Conservation (phyloP, 495 filamentous ascomycete species). For the Lindgomyces ingoldianus region DNA sequence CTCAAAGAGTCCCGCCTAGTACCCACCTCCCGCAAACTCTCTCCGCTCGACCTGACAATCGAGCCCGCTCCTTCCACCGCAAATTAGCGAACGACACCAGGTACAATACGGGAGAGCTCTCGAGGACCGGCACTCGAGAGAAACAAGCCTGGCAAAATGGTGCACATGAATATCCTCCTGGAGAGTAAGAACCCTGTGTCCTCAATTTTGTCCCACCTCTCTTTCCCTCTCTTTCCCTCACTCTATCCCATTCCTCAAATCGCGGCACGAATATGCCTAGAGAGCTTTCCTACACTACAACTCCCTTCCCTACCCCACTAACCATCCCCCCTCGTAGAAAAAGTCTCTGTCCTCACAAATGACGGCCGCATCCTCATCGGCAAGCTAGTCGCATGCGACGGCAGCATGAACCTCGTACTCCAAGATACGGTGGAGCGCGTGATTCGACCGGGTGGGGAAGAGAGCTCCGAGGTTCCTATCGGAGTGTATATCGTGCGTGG, state of each 20-base stretch:
- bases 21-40: too few species aligned
- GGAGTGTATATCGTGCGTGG: conserved; percentile 91
- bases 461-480: conserved; percentile 76
- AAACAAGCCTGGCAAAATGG: background rate
- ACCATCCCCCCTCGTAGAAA: conserved; percentile 58
- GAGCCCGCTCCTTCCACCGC: too few species aligned
- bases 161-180: background rate
- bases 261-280: too few species aligned
- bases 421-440: conserved; percentile 83
- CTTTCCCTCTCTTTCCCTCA: conserved; percentile 1
- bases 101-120: too few species aligned
- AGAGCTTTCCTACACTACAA: too few species aligned
- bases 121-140: too few species aligned
- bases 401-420: conserved; percentile 90
- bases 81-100: too few species aligned
- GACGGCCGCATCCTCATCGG: conserved; percentile 90
- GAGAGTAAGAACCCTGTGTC: background rate
- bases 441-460: conserved; percentile 79
- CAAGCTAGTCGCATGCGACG: conserved; percentile 81
- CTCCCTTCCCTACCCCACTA: conserved; percentile 8
- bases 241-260: too few species aligned
- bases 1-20: too few species aligned
- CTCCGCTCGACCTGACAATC: too few species aligned
- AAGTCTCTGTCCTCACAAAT: conserved; percentile 85
- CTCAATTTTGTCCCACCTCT: conserved; percentile 16